These are phyloP conservation scores for Kodamaea fungicola DNA, from an alignment of 1,139 yeast genomes.

Conservation along the genomic window DNA sequence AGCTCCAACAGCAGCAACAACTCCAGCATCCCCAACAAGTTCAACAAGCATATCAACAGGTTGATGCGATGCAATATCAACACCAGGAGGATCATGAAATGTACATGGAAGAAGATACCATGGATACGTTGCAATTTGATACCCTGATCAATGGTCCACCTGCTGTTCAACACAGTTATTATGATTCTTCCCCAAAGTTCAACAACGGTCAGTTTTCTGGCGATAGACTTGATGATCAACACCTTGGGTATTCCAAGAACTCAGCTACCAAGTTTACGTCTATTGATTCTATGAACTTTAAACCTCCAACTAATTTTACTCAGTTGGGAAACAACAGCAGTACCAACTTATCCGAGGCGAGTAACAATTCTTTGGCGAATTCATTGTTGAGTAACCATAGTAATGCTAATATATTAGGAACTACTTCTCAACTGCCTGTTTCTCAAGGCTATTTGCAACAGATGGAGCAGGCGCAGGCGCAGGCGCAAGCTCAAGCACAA, in stretches of 20 bases:
- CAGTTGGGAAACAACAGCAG: slow-evolving; percentile 40
- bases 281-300: slow-evolving; percentile 38
- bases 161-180: slow-evolving; percentile 8
- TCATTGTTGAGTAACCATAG: slow-evolving; percentile 25
- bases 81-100: slow-evolving; percentile 20
- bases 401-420: slow-evolving; percentile 11
- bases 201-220: slow-evolving; percentile 15
- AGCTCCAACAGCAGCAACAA: slow-evolving; percentile 11
- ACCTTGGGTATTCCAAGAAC: slow-evolving; percentile 4
- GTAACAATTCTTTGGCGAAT: slow-evolving; percentile 23
- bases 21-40: slow-evolving; percentile 10
- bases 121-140: slow-evolving; percentile 12
- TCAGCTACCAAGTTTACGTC: slow-evolving; percentile 27
- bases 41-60: slow-evolving; percentile 12
- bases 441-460: slow-evolving; percentile 8
- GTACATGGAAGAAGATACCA: slow-evolving; percentile 42
- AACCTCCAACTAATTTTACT: slow-evolving; percentile 45
- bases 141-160: slow-evolving; percentile 5
- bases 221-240: slow-evolving; percentile 11
- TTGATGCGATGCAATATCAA: slow-evolving; percentile 11
- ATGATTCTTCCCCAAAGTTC: slow-evolving; percentile 26
- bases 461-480: slow-evolving; percentile 6
- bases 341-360: slow-evolving; percentile 37
- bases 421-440: slow-evolving; percentile 8
- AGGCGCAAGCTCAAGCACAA: slow-evolving; percentile 12